These are phyloP conservation scores for Diaporthe sp. DNA, from an alignment of 2,329 filamentous ascomycete species.

Conservation along the genomic window DNA sequence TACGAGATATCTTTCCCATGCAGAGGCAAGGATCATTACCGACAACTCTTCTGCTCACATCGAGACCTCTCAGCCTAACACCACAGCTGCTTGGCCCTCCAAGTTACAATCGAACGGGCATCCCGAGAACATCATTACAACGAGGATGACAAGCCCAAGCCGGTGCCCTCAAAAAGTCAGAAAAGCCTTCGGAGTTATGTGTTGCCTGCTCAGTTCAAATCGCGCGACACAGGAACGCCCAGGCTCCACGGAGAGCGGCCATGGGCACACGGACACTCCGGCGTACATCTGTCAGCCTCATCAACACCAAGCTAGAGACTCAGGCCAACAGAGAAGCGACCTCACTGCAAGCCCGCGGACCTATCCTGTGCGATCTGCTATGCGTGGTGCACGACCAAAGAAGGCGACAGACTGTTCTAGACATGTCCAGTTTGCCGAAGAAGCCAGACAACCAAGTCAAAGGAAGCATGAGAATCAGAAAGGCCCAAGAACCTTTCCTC, in stretches of 20 bases:
- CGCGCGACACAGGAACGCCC: background rate
- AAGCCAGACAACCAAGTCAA: background rate
- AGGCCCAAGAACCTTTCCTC: background rate
- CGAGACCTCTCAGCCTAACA: background rate
- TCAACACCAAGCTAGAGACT: background rate
- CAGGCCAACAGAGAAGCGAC: background rate
- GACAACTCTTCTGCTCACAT: background rate
- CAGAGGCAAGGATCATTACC: accelerated
- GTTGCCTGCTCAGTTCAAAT: background rate
- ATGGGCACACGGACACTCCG: background rate
- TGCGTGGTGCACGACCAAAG: background rate
- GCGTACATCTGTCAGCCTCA: background rate
- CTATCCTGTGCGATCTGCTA: background rate
- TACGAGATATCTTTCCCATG: background rate
- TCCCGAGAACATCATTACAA: background rate
- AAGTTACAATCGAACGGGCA: background rate
- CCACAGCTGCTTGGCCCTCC: background rate
- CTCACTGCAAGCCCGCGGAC: too few species aligned
- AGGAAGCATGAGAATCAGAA: background rate
- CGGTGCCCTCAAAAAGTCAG: background rate
- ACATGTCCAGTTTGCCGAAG: background rate
- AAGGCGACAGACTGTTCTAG: background rate
- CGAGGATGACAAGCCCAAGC: background rate
- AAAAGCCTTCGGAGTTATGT: background rate
- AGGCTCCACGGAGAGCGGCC: background rate